These are phyloP conservation scores for Rosellinia necatrix DNA, from an alignment of 2,329 filamentous ascomycete genomes.

Conservation along the genomic window DNA sequence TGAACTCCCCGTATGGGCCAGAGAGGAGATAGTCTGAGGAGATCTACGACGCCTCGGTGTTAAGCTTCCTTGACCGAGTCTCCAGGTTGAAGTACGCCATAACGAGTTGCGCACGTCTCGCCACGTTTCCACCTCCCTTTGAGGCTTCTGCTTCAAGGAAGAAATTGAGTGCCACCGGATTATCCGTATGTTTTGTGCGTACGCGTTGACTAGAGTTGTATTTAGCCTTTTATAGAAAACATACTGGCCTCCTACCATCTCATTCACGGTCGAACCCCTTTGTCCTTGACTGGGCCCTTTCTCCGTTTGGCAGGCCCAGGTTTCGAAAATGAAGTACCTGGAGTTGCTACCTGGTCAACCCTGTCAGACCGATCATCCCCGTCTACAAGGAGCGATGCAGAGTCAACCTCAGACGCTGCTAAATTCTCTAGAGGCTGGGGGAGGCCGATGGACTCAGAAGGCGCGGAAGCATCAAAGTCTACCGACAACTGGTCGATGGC, in stretches of 20 bases:
- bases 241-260: too few relatives aligned
- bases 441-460: slow-evolving; percentile 8
- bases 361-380: background rate
- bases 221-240: too few relatives aligned
- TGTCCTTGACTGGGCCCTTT: slow-evolving; percentile 6
- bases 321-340: slow-evolving; percentile 9
- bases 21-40: slow-evolving; percentile 1
- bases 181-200: too few relatives aligned
- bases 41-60: slow-evolving; percentile 13
- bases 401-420: background rate
- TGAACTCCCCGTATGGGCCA: background rate
- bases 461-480: slow-evolving; percentile 13
- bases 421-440: slow-evolving; percentile 1
- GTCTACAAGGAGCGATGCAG: background rate
- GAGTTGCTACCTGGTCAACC: slow-evolving; percentile 3
- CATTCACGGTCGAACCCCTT: too few relatives aligned
- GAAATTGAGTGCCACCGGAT: too few relatives aligned
- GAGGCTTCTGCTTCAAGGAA: too few relatives aligned
- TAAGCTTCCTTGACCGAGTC: slow-evolving; percentile 8
- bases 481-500: slow-evolving; percentile 42
- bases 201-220: too few relatives aligned
- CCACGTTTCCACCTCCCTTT: too few relatives aligned
- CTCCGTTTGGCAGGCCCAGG: slow-evolving; percentile 13
- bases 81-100: slow-evolving; percentile 11
- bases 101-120: background rate